These are phyloP conservation scores for Strobilomyces dryophilus DNA, from an alignment of 768 basidiomycete species.

Conservation along the genomic window DNA sequence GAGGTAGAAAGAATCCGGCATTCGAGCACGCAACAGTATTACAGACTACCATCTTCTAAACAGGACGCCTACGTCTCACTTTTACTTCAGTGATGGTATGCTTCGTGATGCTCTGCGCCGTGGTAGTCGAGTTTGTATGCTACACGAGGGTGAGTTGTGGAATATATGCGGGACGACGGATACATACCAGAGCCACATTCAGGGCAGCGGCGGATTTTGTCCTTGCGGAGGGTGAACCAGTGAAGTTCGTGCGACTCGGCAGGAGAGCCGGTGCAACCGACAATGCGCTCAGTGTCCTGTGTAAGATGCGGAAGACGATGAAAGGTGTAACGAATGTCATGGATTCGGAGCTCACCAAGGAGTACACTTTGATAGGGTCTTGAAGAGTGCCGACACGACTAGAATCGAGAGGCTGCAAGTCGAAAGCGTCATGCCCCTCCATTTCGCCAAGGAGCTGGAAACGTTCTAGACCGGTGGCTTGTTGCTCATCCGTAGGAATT, in stretches of 20 bases:
- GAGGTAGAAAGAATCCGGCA: background rate
- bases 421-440: slow-evolving; percentile 87
- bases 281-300: slow-evolving; percentile 75
- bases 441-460: slow-evolving; percentile 87
- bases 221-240: slow-evolving; percentile 71
- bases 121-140: slow-evolving; percentile 76
- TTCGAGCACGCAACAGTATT: slow-evolving; percentile 2
- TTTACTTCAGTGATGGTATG: slow-evolving; percentile 41
- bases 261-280: slow-evolving; percentile 94
- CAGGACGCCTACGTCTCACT: background rate
- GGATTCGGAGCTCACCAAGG: slow-evolving; percentile 55
- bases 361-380: slow-evolving; percentile 84
- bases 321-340: background rate
- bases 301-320: background rate
- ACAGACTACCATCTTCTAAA: slow-evolving; percentile 18
- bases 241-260: slow-evolving; percentile 92
- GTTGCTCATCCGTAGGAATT: slow-evolving; percentile 80
- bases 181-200: slow-evolving; percentile 90
- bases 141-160: slow-evolving; percentile 27
- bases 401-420: slow-evolving; percentile 78
- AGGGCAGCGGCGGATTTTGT: slow-evolving; percentile 74
- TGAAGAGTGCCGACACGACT: slow-evolving; percentile 83
- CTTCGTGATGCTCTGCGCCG: slow-evolving; percentile 48
- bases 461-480: slow-evolving; percentile 96
- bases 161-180: background rate